A percentile compares a stretch with the other conserved stretches of the same genome.
Evolutionary conservation across 495 filamentous ascomycete species (phyloP).

Genomic region (Aspergillus heteromorphus): DNA sequence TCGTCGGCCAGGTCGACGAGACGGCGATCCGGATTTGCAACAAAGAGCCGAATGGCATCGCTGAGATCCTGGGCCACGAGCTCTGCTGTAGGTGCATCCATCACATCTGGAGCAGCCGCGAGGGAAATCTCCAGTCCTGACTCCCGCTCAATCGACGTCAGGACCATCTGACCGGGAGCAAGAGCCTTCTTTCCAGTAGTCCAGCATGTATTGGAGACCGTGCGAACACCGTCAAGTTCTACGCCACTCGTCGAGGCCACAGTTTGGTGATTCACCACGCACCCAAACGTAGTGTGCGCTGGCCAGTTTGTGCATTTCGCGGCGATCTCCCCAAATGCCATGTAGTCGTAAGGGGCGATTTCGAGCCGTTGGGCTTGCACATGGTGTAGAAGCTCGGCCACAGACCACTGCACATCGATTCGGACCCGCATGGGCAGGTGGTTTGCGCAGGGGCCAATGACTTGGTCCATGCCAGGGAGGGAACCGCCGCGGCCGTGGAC

Average conservation of each 20-base stretch:
- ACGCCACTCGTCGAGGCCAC: background rate
- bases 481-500: slow-evolving; percentile 43
- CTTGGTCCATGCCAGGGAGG: slow-evolving; percentile 36
- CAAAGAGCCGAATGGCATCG: background rate
- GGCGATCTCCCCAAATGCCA: slow-evolving; percentile 42
- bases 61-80: background rate
- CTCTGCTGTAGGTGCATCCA: background rate
- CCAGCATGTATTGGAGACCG: background rate
- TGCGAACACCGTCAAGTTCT: background rate
- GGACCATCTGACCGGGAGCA: background rate
- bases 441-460: slow-evolving; percentile 45
- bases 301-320: slow-evolving; percentile 44
- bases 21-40: background rate
- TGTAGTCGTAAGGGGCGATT: slow-evolving; percentile 34
- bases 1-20: background rate
- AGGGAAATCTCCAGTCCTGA: background rate
- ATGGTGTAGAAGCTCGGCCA: slow-evolving; percentile 33
- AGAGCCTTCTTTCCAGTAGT: background rate
- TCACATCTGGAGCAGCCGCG: background rate
- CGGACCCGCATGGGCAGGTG: slow-evolving; percentile 42
- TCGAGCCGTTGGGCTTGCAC: slow-evolving; percentile 43
- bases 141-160: background rate
- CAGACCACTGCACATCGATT: slow-evolving; percentile 28
- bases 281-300: background rate
- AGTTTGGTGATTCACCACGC: slow-evolving; percentile 12